Base-by-base conservation (phyloP, 2,329 filamentous ascomycete genomes). In the Furcasterigmium furcatum region DNA sequence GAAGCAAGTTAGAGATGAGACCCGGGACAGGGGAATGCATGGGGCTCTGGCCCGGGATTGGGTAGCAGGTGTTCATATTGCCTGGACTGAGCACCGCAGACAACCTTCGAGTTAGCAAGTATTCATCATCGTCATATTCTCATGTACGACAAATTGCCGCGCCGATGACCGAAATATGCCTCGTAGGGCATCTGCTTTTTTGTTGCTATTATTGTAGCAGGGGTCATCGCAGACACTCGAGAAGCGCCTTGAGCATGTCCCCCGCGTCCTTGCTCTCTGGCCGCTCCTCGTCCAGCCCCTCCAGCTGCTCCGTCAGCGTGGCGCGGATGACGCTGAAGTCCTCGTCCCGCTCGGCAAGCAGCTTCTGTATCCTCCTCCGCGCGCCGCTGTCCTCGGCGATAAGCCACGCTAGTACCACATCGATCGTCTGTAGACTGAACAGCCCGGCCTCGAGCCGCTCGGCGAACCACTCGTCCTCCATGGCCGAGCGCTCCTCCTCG, bases 361-460 rank as follows among this genome's bases (percentile, higher is more conserved):
- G 65, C 19, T 73, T 67, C 41, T 74, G 65, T 25, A 96, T 82
- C 56, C 76, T 85, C 46, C 68, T 73, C 55, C 76, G 80, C 2
- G 89, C 88, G 0, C 88, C 90, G 27, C 74, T 75, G 58, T 99
- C 94, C 66, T 99, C 94, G 1, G 91, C 94, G 8, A 90, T 77
- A 25, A 97, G 74, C 94, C 94, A 99, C 12, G 91, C 88, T 24
- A 99, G 66, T 24, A 94, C 81, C 1, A 91, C 78, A 68, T 97
- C 92, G 38, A 94, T 80, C 3, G 82, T 87, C 69, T 96, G 90
- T 45, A 96, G 67, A 21, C 81, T 85, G 62, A 88, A 95, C 6
- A 97, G 68, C 0, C 94, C 94, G 0, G 88, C 90, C 52, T 96
- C 91, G 14, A 97, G 73, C 40, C 88, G 76, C 43, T 82, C 73